A percentile compares a stretch with the other conserved stretches of the same genome.
Conservation (phyloP, 352 stramenopile genomes). For the Globisporangium nagaii region DNA sequence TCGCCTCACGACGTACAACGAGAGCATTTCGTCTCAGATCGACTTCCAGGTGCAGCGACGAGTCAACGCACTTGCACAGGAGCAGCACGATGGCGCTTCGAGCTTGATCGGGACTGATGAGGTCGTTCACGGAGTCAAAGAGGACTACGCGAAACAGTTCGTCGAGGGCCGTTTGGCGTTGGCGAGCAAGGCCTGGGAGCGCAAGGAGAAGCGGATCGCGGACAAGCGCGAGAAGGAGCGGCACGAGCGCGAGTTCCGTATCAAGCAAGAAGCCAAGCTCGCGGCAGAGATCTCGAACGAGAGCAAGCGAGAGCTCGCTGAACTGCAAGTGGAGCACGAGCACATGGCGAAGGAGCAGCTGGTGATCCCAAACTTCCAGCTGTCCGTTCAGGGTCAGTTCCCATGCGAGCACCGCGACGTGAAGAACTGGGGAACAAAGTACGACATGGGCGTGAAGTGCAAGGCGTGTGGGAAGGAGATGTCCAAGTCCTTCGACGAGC, state of each 20-base stretch:
- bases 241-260: conserved; percentile 40
- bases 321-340: conserved; percentile 26
- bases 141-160: conserved; percentile 48
- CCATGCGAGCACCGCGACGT: conserved; percentile 47
- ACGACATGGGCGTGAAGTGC: conserved; percentile 45
- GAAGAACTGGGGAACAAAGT: conserved; percentile 66
- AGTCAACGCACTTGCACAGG: conserved; percentile 24
- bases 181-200: conserved; percentile 65
- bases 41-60: conserved; percentile 60
- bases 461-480: conserved; percentile 72
- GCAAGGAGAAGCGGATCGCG: conserved; percentile 44
- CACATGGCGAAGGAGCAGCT: conserved; percentile 25
- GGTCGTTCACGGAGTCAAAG: conserved; percentile 35
- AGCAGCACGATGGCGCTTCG: not conserved
- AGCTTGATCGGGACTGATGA: conserved; percentile 5
- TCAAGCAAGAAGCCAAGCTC: conserved; percentile 44
- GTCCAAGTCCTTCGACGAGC: conserved; percentile 48
- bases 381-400: conserved; percentile 30
- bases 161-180: conserved; percentile 49
- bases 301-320: conserved; percentile 26
- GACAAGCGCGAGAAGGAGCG: conserved; percentile 40
- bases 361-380: conserved; percentile 56
- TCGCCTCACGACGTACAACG: conserved; percentile 62
- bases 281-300: conserved; percentile 26
- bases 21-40: conserved; percentile 52